Base-by-base conservation (phyloP, 2,329 filamentous ascomycete species). In the Nothophaeocryptopus gaeumannii region DNA sequence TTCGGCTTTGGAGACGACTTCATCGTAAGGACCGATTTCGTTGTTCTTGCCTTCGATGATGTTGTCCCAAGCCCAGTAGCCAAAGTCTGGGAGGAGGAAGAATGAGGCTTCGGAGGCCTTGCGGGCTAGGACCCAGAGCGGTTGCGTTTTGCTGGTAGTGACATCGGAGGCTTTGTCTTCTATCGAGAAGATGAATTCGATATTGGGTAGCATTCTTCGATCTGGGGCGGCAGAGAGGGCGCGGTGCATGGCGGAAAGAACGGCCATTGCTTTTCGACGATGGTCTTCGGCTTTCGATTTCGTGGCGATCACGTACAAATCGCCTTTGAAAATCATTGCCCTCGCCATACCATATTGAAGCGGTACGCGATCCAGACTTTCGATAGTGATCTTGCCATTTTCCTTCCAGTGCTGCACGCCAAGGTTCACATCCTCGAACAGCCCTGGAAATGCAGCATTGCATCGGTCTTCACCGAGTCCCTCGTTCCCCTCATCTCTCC, bases 51-150 rank as follows among this genome's bases (percentile, higher is more conserved):
- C 70, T 62, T 75, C 77, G 68, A 76, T 76, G 45, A 72, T 74
- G 39, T 78, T 69, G 15, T 74, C 68, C 15, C 72, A 78, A 4
- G 72, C 69, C 74, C 74, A 79, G 62, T 74, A 77, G 26, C 74
- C 75, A 52, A 79, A 79, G 54, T 79, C 76, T 0, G 77, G 76
- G 64, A 79, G 75, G 13, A 79, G 64, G 75, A 76, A 79, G 11
- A 68, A 61, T 7, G 62, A 62, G 31, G 74, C 68, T n/a, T 69
- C 32, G 56, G 65, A 40, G 66, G 58, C 55, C 35, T 55, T 50
- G 5, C 54, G 45, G 8, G 59, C 58, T 31, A 58, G 50, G 3
- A 58, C 53, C 76, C 76, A 79, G 9, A 63, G 46, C n/a, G 59
- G 58, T 5, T 58, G 51, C 30, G 66, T 63, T 11, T 67, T 16